Evolutionary conservation across 768 basidiomycete species (phyloP), one percentile per base, ranked within the genome.

Genomic region (Saitozyma sp.): DNA sequence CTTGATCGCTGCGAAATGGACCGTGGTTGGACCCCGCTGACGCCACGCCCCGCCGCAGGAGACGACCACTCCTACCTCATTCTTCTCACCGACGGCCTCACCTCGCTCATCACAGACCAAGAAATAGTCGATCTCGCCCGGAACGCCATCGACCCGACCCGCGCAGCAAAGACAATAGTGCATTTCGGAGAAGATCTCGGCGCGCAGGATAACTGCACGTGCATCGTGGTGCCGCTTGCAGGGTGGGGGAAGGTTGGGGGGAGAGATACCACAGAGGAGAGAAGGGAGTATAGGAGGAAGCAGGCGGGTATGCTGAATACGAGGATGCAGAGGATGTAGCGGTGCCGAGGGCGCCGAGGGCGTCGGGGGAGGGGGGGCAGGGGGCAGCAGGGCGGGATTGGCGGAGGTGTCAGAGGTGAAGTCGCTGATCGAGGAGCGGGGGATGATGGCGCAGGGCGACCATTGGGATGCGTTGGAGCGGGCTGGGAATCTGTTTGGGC

Each of bases 71-170:
- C 93, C 0, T 95, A 88, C 77, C 83, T 94, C 69, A 84, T 93
- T 38, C 83, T 95, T 13, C 83, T 94, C n/a, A 94, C 93, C 9
- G 96, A 99, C 78, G 96, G 96, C 6, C 85, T 98, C 54, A 90
- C 92, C 1, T 91, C 91, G 42, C 85, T 90, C 51, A 84, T 96
- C 49, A 93, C 93, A 0, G 93, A 98, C 76, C 89, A 91, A 64
- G 96, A 99, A 80, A 88, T 99, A 63, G 86, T 91, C 40, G 96
- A 98, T 78, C 86, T 99, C 50, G 89, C 88, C 7, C 84, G 93
- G 54, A 83, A 83, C 50, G 86, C 88, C 8, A 76, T 81, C 9
- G 85, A 87, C 69, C 95, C 95, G 0, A 87, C 86, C 71, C 79
- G 80, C 39, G 94, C 92, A n/a, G 94, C 95, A 4, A 84, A 88